These are phyloP conservation scores for Didymella arachidicola DNA, from an alignment of 2,329 filamentous ascomycete genomes.

Conservation along the genomic window DNA sequence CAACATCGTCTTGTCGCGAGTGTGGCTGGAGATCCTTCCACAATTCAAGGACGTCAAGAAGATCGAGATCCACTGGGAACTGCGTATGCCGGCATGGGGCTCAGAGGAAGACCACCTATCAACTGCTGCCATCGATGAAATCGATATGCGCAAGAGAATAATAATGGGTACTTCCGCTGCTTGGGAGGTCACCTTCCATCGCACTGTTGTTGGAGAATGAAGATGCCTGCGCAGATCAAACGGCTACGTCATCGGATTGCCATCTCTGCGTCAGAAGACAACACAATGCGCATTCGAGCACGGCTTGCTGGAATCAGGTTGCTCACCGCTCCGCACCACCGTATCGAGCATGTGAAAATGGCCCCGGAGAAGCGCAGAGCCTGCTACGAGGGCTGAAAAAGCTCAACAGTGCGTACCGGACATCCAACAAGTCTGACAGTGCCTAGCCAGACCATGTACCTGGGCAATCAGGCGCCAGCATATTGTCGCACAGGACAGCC, in stretches of 20 bases:
- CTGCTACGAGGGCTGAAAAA: not conserved
- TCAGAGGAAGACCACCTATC: conserved; percentile 11
- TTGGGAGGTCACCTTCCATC: conserved; percentile 9
- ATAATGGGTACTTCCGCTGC: not conserved
- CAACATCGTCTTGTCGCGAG: conserved; percentile 4
- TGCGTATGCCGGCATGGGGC: conserved; percentile 9
- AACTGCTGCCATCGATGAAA: conserved; percentile 5
- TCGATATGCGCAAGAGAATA: conserved; percentile 4
- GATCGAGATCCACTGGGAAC: conserved; percentile 7
- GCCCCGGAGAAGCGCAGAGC: conserved; percentile 1
- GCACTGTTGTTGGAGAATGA: conserved; percentile 4
- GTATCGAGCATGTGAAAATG: conserved; percentile 6
- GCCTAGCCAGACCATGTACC: not conserved
- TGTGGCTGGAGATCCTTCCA: conserved; percentile 8
- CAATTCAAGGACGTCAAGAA: conserved; percentile 4
- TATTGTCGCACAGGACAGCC: not conserved
- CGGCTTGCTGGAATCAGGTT: not conserved
- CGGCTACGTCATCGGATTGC: not conserved
- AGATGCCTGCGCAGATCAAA: not conserved
- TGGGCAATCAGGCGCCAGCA: conserved; percentile 1
- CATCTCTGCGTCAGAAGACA: not conserved
- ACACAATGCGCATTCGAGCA: not conserved
- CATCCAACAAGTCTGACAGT: not conserved
- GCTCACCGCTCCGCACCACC: conserved; percentile 6
- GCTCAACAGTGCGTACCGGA: not conserved